Percentiles rank a stretch among this genome's conserved stretches.
Conservation (phyloP, 2,329 filamentous ascomycete genomes). For the Curvularia sp. region DNA sequence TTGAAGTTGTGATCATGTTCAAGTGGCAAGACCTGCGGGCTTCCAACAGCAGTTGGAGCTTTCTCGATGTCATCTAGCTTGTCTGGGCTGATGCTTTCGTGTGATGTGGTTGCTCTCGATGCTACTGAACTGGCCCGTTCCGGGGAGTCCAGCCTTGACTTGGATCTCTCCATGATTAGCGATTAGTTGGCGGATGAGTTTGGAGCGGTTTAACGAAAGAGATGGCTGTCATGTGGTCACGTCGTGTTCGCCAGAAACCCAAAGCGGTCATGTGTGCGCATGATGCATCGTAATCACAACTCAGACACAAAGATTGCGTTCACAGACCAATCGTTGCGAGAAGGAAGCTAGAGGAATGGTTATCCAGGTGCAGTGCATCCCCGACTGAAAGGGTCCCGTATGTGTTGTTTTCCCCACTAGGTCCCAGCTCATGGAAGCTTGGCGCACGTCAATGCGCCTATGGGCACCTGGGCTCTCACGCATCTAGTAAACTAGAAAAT, state of each 20-base stretch:
- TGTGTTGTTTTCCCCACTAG: constrained; percentile 5
- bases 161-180: constrained; percentile 32
- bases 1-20: constrained; percentile 40
- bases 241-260: constrained; percentile 3
- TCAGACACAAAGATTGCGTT: background rate
- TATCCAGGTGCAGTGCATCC: background rate
- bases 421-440: constrained; percentile 8
- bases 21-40: constrained; percentile 33
- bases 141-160: constrained; percentile 27
- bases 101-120: constrained; percentile 33
- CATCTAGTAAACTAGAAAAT: no score
- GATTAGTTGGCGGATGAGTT: constrained; percentile 7
- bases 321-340: background rate
- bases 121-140: constrained; percentile 37
- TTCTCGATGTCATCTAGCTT: constrained; percentile 37
- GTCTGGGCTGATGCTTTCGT: constrained; percentile 35
- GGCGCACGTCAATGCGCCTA: constrained; percentile 16
- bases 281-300: constrained; percentile 2
- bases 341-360: background rate
- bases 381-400: constrained; percentile 4
- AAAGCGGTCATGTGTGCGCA: constrained; percentile 6
- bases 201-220: constrained; percentile 4
- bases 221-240: constrained; percentile 9
- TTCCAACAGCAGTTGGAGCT: constrained; percentile 35
- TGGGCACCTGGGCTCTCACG: background rate